These are phyloP conservation scores for Candida palmyrensis DNA, from an alignment of 805 yeast genomes.

Conservation along the genomic window DNA sequence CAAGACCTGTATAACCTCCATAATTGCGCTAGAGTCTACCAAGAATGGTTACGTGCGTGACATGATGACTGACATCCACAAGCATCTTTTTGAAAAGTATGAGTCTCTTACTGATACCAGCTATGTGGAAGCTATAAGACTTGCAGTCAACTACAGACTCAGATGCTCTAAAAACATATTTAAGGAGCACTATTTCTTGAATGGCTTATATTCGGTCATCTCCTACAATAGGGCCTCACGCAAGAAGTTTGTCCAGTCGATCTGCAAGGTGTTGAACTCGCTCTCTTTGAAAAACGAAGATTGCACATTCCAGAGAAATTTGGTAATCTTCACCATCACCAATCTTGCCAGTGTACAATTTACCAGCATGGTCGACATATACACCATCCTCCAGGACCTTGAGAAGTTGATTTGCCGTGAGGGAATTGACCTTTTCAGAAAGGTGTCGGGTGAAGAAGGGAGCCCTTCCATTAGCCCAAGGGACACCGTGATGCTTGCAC, in stretches of 20 bases:
- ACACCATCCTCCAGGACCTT: slow-evolving; percentile 36
- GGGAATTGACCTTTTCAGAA: slow-evolving; percentile 32
- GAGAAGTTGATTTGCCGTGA: slow-evolving; percentile 39
- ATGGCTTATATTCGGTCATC: slow-evolving; percentile 38
- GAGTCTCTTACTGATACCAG: slow-evolving; percentile 67
- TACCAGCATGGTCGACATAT: slow-evolving; percentile 47
- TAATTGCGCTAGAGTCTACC: slow-evolving; percentile 65
- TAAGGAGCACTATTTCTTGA: slow-evolving; percentile 29
- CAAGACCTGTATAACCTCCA: slow-evolving; percentile 58
- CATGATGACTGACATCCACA: slow-evolving; percentile 50
- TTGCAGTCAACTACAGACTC: slow-evolving; percentile 46
- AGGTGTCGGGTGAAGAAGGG: slow-evolving; percentile 5
- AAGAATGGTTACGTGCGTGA: slow-evolving; percentile 34
- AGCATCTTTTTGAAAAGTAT: slow-evolving; percentile 55
- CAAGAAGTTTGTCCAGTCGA: slow-evolving; percentile 35
- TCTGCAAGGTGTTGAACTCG: slow-evolving; percentile 16
- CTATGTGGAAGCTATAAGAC: slow-evolving; percentile 56
- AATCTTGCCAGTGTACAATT: slow-evolving; percentile 39
- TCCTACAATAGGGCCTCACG: slow-evolving; percentile 31
- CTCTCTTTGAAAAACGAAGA: too few relatives aligned
- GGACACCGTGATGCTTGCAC: slow-evolving; percentile 5
- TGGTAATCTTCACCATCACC: slow-evolving; percentile 20
- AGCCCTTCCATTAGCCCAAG: background rate
- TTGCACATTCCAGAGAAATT: slow-evolving; percentile 22
- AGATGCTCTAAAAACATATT: slow-evolving; percentile 11